Base-by-base conservation (phyloP, 2,329 filamentous ascomycete genomes). In the Fusarium irregulare region DNA sequence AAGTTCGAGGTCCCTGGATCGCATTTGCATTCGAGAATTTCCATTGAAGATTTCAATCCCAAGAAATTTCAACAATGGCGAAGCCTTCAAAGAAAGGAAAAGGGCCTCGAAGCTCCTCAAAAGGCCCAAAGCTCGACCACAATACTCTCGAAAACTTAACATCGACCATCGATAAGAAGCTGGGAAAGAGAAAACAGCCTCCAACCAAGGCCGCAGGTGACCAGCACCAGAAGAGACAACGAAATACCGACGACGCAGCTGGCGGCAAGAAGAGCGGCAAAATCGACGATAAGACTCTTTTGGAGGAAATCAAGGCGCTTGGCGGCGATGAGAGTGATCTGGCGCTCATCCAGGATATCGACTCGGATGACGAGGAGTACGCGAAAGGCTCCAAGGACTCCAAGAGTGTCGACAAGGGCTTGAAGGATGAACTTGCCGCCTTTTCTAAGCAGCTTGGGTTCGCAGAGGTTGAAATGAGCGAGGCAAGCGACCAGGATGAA, bases 321-420 rank as follows among this genome's bases (percentile, higher is more conserved):
- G 90, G 89, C 6, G 90, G 90, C 16, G 88, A 90, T 56, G 87
- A 91, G 77, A 83, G 88, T 44, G 90, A 92, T 68, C 77, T 90
- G 45, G 86, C 88, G 37, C 83, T 92, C 34, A 85, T 92, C 56
- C 86, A 84, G 44, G 87, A 86, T 62, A 80, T 82, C 14, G 79
- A 82, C 34, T 84, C 82, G 6, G 81, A 82, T 20, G 80, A 82
- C 59, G 79, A 81, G 53, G 79, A 76, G 21, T 73, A 76, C 44
- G 70, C 65, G n/a, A 74, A 77, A 45, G 77, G 76, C 42, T 72
- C 79, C 20, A 70, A 68, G 47, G 77, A 76, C 37, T 73, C 79
- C 18, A 68, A 64, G 30, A 21, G 64, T 18, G 72, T 81, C 8
- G 85, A 86, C 62, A 85, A 85, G 75, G 69, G 72, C 21, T 60